Evolutionary conservation across 2,329 filamentous ascomycete genomes (phyloP).

Genomic region (Penicillium sp.): DNA sequence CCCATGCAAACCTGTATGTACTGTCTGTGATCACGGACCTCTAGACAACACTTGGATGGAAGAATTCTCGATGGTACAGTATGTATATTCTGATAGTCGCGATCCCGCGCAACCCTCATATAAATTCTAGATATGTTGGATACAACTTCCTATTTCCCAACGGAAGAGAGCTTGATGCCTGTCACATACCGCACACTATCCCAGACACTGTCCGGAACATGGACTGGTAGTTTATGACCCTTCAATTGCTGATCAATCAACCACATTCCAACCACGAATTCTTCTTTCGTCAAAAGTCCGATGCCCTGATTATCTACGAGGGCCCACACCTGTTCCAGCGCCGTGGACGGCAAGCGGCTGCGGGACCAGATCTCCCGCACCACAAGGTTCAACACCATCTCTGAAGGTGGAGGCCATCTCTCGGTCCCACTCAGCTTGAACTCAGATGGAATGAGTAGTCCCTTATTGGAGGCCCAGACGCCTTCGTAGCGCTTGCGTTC

Average conservation of each 20-base stretch:
- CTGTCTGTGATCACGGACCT: not conserved
- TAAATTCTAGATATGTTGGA: not conserved
- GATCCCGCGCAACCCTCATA: slow-evolving; percentile 1
- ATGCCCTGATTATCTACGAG: slow-evolving; percentile 43
- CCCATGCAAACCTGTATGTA: not conserved
- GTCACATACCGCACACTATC: slow-evolving; percentile 44
- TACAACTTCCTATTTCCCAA: not conserved
- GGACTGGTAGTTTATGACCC: slow-evolving; percentile 48
- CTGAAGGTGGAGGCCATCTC: slow-evolving; percentile 29
- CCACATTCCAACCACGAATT: slow-evolving; percentile 54
- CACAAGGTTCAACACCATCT: slow-evolving; percentile 48
- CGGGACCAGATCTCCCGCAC: slow-evolving; percentile 52
- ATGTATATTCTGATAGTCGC: not conserved
- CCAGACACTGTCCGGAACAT: slow-evolving; percentile 51
- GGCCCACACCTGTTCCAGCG: slow-evolving; percentile 49
- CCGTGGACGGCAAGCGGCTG: slow-evolving; percentile 41
- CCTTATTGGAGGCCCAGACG: slow-evolving; percentile 53
- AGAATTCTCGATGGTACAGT: not conserved
- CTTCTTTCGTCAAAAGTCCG: slow-evolving; percentile 44
- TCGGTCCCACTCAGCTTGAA: slow-evolving; percentile 7
- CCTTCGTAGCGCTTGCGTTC: slow-evolving; percentile 53
- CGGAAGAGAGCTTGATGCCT: slow-evolving; percentile 35
- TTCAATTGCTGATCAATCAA: slow-evolving; percentile 51
- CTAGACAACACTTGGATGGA: no score
- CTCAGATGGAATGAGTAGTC: slow-evolving; percentile 34